These are phyloP conservation scores for Carex cristatella DNA, from an alignment of 176 grass and related monocot genomes.

Conservation along the genomic window DNA sequence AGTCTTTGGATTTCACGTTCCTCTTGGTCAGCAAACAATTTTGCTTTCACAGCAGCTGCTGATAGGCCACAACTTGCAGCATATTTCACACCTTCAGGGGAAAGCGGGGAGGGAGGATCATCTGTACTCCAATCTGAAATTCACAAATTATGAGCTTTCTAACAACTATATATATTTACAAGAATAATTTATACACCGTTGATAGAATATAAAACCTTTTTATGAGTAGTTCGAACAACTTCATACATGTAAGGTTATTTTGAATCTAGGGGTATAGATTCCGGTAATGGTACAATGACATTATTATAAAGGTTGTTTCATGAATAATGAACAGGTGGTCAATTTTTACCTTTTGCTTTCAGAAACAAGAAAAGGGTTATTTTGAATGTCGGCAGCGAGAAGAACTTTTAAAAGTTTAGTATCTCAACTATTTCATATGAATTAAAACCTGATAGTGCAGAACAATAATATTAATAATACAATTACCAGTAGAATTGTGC, in stretches of 20 bases:
- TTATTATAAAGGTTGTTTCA: background rate
- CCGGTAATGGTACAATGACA: background rate
- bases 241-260: background rate
- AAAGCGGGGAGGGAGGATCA: slow-evolving; percentile 31
- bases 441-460: background rate
- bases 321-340: background rate
- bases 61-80: slow-evolving; percentile 69
- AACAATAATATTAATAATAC: slow-evolving; percentile 13
- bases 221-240: background rate
- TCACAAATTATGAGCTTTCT: background rate
- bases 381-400: background rate
- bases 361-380: background rate
- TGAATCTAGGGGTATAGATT: background rate
- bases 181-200: background rate
- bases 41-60: slow-evolving; percentile 81
- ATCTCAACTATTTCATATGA: background rate
- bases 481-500: slow-evolving; percentile 44
- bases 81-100: slow-evolving; percentile 56
- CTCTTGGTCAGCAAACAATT: slow-evolving; percentile 93
- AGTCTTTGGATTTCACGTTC: slow-evolving; percentile 95
- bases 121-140: slow-evolving; percentile 6
- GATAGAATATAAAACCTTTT: background rate
- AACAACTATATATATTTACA: background rate
- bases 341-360: background rate
- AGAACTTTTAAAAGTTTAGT: background rate